These are phyloP conservation scores for Apiospora koreana DNA, from an alignment of 2,329 filamentous ascomycete genomes.

Conservation along the genomic window DNA sequence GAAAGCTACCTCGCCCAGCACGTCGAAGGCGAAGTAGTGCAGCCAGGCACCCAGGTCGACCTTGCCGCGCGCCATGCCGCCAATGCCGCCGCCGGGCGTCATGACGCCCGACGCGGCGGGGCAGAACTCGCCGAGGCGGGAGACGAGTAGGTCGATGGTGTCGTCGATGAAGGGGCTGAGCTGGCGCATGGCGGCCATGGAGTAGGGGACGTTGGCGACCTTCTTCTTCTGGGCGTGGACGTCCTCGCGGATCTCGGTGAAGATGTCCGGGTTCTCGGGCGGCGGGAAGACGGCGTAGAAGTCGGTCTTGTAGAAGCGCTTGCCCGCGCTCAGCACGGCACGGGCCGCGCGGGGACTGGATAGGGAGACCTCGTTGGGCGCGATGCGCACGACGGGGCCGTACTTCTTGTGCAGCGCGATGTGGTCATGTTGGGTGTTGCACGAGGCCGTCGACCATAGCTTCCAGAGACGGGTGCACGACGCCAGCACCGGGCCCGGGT, in stretches of 20 bases:
- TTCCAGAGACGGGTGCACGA: constrained; percentile 43
- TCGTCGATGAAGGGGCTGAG: constrained; percentile 53
- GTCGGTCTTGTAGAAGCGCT: constrained; percentile 53
- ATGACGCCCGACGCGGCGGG: constrained; percentile 22
- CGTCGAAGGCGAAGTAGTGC: constrained; percentile 46
- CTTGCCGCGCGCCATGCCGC: background rate
- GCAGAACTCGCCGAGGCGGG: constrained; percentile 43
- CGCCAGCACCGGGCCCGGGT: constrained; percentile 31
- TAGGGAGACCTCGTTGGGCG: constrained; percentile 49
- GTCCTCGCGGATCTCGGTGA: constrained; percentile 55
- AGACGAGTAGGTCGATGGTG: constrained; percentile 46
- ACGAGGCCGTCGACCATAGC: constrained; percentile 37
- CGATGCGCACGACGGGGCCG: constrained; percentile 50
- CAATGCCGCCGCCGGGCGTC: background rate
- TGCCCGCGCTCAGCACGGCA: constrained; percentile 48
- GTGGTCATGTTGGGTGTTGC: constrained; percentile 44
- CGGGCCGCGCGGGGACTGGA: constrained; percentile 47
- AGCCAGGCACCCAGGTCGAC: constrained; percentile 52
- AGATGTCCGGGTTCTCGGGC: constrained; percentile 58
- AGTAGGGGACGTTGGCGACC: constrained; percentile 52
- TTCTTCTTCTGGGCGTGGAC: constrained; percentile 58
- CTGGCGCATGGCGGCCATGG: constrained; percentile 55
- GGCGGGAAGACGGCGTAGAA: constrained; percentile 58
- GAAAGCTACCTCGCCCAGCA: constrained; percentile 54
- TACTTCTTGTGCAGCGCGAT: constrained; percentile 46